Evolutionary conservation across 768 basidiomycete genomes (phyloP).

Genomic region (Collybiopsis confluens): DNA sequence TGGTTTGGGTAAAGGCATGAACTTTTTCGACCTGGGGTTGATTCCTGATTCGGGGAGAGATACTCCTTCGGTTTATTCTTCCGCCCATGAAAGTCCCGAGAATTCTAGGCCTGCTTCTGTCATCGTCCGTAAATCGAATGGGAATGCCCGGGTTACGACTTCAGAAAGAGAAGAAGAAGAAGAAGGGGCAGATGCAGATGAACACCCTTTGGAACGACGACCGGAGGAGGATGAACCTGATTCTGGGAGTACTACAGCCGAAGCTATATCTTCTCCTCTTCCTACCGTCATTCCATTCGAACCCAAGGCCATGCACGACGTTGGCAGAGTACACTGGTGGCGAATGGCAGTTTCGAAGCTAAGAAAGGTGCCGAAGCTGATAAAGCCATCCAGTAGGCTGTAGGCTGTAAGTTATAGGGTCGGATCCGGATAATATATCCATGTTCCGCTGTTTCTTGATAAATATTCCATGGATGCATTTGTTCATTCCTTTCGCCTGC

Average conservation of each 20-base stretch:
- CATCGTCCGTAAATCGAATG: not conserved
- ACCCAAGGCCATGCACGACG: slow-evolving; percentile 3
- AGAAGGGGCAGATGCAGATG: not conserved
- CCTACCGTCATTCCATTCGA: not conserved
- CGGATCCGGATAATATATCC: too few relatives aligned
- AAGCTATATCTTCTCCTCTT: not conserved
- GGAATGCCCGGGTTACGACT: too few relatives aligned
- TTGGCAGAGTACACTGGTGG: slow-evolving; percentile 1
- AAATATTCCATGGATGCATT: too few relatives aligned
- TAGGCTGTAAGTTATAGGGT: too few relatives aligned
- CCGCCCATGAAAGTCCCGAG: slow-evolving; percentile 2
- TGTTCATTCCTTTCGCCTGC: too few relatives aligned
- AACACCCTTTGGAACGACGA: too few relatives aligned
- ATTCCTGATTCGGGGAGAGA: slow-evolving; percentile 4
- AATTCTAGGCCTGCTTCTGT: not conserved
- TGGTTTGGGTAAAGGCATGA: slow-evolving; percentile 2
- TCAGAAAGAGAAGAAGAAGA: not conserved
- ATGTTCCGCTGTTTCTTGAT: too few relatives aligned
- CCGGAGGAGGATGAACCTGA: not conserved
- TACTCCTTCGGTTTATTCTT: slow-evolving; percentile 8
- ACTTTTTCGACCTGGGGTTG: slow-evolving; percentile 4
- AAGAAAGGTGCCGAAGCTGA: not conserved
- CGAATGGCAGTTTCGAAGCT: not conserved
- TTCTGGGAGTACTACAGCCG: not conserved
- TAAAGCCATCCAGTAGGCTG: not conserved